phyloP scores from a whole-genome alignment of 768 basidiomycete genomes.

The Termitomyces heimii region DNA sequence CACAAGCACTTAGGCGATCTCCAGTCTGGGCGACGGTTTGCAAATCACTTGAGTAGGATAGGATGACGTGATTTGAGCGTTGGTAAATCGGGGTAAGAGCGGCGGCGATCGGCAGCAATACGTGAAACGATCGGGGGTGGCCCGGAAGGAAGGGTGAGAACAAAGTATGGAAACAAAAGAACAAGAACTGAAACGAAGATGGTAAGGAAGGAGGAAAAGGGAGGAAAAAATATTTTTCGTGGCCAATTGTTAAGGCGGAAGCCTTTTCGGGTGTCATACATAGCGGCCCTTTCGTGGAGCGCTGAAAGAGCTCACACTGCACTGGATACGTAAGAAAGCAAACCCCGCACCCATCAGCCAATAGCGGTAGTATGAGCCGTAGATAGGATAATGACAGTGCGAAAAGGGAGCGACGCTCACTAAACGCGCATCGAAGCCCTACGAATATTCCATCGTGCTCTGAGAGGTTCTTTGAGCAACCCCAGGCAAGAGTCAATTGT shows the following conservation, averaged over 20 bases:
- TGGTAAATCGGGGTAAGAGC: constrained; percentile 1
- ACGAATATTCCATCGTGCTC: neutral
- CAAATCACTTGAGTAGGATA: neutral
- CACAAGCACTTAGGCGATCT: neutral
- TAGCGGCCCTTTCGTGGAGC: neutral
- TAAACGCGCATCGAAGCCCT: neutral
- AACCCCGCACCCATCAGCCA: neutral
- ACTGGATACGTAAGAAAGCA: constrained; percentile 6
- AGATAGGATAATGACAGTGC: constrained; percentile 1
- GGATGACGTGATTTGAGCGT: neutral
- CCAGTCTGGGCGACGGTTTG: neutral
- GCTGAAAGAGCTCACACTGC: neutral
- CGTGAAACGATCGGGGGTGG: constrained; percentile 6
- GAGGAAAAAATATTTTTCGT: neutral
- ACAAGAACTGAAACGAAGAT: neutral
- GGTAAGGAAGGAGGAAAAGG: neutral
- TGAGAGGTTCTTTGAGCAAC: neutral
- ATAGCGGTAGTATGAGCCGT: neutral
- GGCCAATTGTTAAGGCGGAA: neutral
- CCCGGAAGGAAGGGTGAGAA: neutral
- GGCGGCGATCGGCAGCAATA: constrained; percentile 6
- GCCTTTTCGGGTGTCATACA: neutral
- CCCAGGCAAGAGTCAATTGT: neutral
- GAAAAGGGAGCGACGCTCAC: neutral
- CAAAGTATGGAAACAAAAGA: neutral